Conservation (phyloP, 306 rosid genomes). For the Pyrus bretschneideri region DNA sequence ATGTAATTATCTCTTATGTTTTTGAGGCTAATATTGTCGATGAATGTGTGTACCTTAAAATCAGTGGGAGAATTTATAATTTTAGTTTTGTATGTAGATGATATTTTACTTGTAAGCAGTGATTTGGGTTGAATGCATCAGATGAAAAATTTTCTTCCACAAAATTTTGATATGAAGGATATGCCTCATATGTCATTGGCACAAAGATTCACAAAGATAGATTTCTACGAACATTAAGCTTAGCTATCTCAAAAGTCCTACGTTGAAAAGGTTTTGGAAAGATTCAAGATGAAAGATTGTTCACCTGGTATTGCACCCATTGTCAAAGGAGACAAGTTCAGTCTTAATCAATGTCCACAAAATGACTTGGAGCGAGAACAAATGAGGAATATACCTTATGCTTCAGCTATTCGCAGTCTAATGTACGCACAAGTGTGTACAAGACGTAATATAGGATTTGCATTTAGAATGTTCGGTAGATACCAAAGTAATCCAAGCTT, state of each 20-base stretch:
- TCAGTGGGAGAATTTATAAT: not conserved
- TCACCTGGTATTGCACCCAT: not conserved
- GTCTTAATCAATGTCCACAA: not conserved
- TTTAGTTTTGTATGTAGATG: not conserved
- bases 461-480: not conserved
- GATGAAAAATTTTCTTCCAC: not conserved
- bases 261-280: not conserved
- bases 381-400: not conserved
- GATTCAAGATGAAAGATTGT: not conserved
- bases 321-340: not conserved
- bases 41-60: not conserved
- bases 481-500: not conserved
- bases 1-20: not conserved
- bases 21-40: not conserved
- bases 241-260: not conserved
- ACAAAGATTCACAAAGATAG: not conserved
- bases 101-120: not conserved
- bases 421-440: not conserved
- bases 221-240: not conserved
- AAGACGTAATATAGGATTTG: not conserved
- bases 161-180: constrained; percentile 1
- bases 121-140: not conserved
- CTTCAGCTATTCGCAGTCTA: not conserved
- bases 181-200: not conserved
- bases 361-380: not conserved